Base-by-base conservation (phyloP, 257 asterid species). In the Nicotiana knightiana region DNA sequence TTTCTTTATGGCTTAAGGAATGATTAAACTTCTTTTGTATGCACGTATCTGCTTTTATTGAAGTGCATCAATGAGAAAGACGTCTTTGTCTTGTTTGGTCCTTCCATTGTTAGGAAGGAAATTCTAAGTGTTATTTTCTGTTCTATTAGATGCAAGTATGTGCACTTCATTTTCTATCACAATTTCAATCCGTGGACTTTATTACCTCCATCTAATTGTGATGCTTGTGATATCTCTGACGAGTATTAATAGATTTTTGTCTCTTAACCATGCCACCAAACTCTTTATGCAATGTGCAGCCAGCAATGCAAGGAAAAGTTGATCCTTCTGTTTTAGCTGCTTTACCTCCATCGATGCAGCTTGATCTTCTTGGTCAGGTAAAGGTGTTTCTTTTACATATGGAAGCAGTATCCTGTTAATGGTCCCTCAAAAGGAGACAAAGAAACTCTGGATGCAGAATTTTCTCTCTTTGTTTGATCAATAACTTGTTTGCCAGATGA, bases 321-420 rank as follows among this genome's bases (percentile, higher is more conserved):
- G 99, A 96, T 90, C 99, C 98, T 79, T 94, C 98, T 64, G 86
- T 96, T 78, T 87, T 96, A 89, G 99, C 99, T 78, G 81, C 96
- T 79, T 85, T 96, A 87, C 99, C 99, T 83, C 99, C 98, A 48
- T 96, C 99, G 1, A 91, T 96, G 99, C 99, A 96, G 87, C 98
- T 96, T 80, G 99, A 96, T 86, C 99, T 96, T 86, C 99, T 96
- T 83, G 97, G 88, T 61, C 99, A 96, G 97, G 99, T 96, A 79
- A 84, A 67, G 80, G 63, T 75, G 37, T 24, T 51, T 37, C 43
- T 58, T 48, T 58, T 66, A 9, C 13, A 33, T 82, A 58, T 71
- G 16, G 32, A 43, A n/a, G 64, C 24, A 51, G 28, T 51, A 51
- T 75, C 64, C 46, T 28, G 46, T 75, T 28, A 15, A 24, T 75